Evolutionary conservation across 1,284 basidiomycete species (phyloP).

Genomic region (Cystobasidium pallidum): DNA sequence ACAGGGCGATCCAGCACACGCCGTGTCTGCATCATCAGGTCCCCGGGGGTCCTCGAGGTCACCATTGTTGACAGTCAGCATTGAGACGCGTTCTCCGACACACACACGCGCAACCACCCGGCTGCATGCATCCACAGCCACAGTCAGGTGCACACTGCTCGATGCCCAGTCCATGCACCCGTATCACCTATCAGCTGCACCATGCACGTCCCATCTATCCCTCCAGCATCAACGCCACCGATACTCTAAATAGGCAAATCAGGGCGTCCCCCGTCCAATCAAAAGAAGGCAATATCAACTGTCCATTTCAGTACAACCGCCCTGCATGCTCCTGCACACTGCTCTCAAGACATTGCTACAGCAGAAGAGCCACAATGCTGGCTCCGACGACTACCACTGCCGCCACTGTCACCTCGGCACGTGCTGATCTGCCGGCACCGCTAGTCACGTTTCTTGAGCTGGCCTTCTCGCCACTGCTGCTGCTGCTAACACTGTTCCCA

Average conservation of each 20-base stretch:
- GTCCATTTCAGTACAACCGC: slow-evolving; percentile 1
- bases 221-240: neutral
- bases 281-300: neutral
- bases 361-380: neutral
- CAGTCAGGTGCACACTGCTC: no score
- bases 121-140: no score
- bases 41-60: no score
- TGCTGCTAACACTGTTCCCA: neutral
- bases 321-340: neutral
- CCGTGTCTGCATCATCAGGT: no score
- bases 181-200: no score
- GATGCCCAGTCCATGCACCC: no score
- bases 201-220: neutral
- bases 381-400: neutral
- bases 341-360: neutral
- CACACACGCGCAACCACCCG: no score
- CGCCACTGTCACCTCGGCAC: neutral
- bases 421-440: neutral
- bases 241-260: no score
- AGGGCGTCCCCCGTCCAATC: neutral
- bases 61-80: no score
- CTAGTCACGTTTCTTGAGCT: neutral
- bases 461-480: neutral
- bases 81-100: no score
- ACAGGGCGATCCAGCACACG: no score